phyloP scores from a whole-genome alignment of 2,329 filamentous ascomycete genomes.

The Colletotrichum musae region DNA sequence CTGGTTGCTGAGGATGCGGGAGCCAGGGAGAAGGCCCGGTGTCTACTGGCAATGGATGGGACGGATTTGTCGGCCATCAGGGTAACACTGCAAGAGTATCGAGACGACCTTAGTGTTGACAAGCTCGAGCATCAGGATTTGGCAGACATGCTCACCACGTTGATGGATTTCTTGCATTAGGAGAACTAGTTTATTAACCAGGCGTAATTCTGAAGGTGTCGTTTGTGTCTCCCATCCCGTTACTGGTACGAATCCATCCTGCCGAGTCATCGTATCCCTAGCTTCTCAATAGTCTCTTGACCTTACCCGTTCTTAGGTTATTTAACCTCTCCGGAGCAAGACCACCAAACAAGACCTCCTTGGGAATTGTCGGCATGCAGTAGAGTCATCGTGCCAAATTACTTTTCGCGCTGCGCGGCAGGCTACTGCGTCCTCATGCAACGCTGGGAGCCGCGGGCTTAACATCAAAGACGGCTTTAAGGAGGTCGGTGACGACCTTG shows the following conservation, averaged over 20 bases:
- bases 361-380: no score
- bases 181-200: neutral
- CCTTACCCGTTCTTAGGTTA: no score
- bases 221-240: no score
- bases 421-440: constrained; percentile 36
- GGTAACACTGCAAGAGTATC: constrained; percentile 75
- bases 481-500: constrained; percentile 85
- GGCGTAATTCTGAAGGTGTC: neutral
- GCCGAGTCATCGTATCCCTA: no score
- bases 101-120: constrained; percentile 66
- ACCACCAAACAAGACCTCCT: no score
- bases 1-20: constrained; percentile 89
- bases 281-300: no score
- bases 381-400: neutral
- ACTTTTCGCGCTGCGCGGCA: constrained; percentile 3
- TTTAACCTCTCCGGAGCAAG: no score
- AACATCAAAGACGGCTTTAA: constrained; percentile 88
- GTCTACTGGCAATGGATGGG: constrained; percentile 76
- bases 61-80: constrained; percentile 75
- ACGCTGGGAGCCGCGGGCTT: constrained; percentile 73
- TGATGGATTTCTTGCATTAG: constrained; percentile 64
- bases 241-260: no score
- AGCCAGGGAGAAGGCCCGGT: constrained; percentile 74
- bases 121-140: constrained; percentile 72
- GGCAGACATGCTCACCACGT: constrained; percentile 68